Conservation (phyloP, 495 filamentous ascomycete species). For the Neurospora sp. region DNA sequence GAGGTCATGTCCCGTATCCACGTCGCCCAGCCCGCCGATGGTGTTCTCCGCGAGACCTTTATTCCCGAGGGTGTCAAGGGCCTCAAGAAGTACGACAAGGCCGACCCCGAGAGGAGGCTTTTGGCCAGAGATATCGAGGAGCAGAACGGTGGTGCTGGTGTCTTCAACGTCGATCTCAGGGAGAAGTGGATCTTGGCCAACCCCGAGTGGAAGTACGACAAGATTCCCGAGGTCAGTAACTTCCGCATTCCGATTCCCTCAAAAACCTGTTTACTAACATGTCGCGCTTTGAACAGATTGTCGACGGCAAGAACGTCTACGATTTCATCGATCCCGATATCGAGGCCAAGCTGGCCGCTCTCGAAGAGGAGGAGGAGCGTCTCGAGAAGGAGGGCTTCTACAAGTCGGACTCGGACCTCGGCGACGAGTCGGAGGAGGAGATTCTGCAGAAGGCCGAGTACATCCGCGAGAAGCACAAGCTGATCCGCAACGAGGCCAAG, state of each 20-base stretch:
- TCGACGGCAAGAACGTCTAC: constrained; percentile 91
- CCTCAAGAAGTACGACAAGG: constrained; percentile 79
- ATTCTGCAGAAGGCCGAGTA: constrained; percentile 83
- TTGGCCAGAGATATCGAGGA: constrained; percentile 84
- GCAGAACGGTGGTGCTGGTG: constrained; percentile 87
- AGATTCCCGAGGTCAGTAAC: constrained; percentile 60
- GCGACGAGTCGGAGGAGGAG: constrained; percentile 78
- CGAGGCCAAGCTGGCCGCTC: constrained; percentile 74
- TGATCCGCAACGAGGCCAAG: constrained; percentile 84
- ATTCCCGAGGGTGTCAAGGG: constrained; percentile 78
- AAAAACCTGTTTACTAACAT: background rate
- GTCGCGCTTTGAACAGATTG: constrained; percentile 27
- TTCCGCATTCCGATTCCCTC: background rate
- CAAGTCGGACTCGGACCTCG: constrained; percentile 49
- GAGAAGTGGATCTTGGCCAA: constrained; percentile 76
- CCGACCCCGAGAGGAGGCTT: constrained; percentile 67
- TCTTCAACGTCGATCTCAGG: constrained; percentile 86
- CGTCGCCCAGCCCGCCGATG: constrained; percentile 83
- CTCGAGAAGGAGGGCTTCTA: constrained; percentile 81
- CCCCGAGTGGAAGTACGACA: constrained; percentile 90
- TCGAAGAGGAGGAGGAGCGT: constrained; percentile 91
- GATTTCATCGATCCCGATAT: constrained; percentile 97
- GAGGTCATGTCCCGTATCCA: constrained; percentile 91
- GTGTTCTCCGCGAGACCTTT: constrained; percentile 65
- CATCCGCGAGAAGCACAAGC: constrained; percentile 80